phyloP scores from a whole-genome alignment of 257 asterid genomes.

The Nicotiana attenuata region DNA sequence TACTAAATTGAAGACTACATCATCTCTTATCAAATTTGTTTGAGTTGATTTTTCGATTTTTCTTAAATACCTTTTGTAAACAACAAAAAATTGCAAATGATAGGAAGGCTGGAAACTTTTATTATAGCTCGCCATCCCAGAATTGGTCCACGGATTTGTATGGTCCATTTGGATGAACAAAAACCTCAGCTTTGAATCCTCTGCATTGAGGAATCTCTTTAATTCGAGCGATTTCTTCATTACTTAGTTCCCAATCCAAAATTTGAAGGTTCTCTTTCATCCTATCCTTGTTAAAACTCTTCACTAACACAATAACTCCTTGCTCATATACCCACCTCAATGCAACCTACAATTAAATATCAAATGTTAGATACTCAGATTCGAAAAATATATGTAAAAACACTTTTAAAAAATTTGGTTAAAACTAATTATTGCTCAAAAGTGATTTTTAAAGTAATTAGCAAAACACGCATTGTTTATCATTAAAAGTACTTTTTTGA shows the following conservation, averaged over 20 bases:
- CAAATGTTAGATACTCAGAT: background rate
- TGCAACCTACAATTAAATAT: conserved; percentile 11
- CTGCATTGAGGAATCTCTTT: conserved; percentile 31
- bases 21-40: no score
- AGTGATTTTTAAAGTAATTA: no score
- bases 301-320: conserved; percentile 19
- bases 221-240: conserved; percentile 35
- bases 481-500: no score
- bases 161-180: conserved; percentile 33
- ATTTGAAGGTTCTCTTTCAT: conserved; percentile 28
- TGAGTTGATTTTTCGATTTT: background rate
- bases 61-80: background rate
- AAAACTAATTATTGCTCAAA: no score
- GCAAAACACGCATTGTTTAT: no score
- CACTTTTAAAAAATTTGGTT: no score
- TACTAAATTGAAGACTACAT: background rate
- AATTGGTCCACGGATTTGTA: conserved; percentile 33
- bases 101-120: no score
- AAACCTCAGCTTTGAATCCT: conserved; percentile 15
- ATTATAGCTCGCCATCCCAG: conserved; percentile 48
- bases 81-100: background rate
- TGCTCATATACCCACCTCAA: conserved; percentile 31
- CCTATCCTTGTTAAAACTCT: conserved; percentile 35
- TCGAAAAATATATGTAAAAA: no score
- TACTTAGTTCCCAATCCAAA: conserved; percentile 23